Percentiles rank a stretch among this genome's conserved stretches.
phyloP scores from a whole-genome alignment of 2,329 filamentous ascomycete genomes.

The Fusarium beomiforme region DNA sequence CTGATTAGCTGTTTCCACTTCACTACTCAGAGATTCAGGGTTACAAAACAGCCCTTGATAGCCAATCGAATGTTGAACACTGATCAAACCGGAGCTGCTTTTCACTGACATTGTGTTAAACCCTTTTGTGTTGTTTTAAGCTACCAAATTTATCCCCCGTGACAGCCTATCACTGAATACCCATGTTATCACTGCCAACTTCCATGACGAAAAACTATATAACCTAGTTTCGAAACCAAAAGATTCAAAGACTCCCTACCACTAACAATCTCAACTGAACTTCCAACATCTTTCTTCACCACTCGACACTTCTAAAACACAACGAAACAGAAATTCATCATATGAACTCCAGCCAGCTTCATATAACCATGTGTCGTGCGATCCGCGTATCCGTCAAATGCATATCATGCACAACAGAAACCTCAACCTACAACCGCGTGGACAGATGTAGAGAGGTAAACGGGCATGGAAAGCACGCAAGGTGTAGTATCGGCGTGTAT shows the following conservation, averaged over 20 bases:
- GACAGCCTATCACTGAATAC: too few species aligned
- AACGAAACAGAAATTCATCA: accelerated
- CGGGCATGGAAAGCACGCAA: neutral
- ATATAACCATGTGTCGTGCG: neutral
- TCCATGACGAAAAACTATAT: neutral
- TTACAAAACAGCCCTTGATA: neutral
- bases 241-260: accelerated
- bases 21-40: too few species aligned
- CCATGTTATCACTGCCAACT: too few species aligned
- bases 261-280: neutral
- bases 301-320: accelerated
- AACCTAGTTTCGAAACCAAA: accelerated
- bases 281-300: accelerated
- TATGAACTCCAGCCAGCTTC: accelerated
- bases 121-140: too few species aligned
- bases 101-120: too few species aligned
- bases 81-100: too few species aligned
- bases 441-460: neutral
- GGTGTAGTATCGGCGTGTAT: neutral
- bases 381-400: neutral
- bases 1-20: neutral
- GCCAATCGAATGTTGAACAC: too few species aligned
- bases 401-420: neutral
- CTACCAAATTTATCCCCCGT: too few species aligned
- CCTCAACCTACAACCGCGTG: neutral